Conservation (phyloP, 306 rosid species). For the Cucumis melo region DNA sequence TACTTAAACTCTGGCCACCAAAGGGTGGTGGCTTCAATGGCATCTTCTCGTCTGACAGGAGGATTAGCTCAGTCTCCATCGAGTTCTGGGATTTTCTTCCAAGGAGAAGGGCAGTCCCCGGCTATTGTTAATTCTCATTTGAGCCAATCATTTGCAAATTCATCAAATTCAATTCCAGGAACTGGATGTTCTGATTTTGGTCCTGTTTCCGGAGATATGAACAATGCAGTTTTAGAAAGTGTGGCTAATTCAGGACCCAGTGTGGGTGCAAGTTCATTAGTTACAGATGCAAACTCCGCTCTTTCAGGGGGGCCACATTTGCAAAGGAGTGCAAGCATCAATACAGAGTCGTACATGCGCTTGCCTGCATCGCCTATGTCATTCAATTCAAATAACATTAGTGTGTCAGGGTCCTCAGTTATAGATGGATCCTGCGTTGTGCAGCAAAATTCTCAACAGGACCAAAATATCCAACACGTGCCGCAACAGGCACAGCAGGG, state of each 20-base stretch:
- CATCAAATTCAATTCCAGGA: conserved; percentile 65
- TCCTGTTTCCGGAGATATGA: conserved; percentile 85
- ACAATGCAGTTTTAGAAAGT: conserved; percentile 56
- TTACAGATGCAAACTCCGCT: conserved; percentile 95
- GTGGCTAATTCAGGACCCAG: conserved; percentile 90
- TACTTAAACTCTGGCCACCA: conserved; percentile 59
- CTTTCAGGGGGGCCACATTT: conserved; percentile 89
- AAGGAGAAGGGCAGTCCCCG: conserved; percentile 85
- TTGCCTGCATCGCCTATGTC: conserved; percentile 93
- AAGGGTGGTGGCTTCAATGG: conserved; percentile 71
- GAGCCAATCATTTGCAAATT: conserved; percentile 70
- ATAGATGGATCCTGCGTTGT: conserved; percentile 83
- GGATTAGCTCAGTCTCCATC: conserved; percentile 86
- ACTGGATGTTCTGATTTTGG: conserved; percentile 66
- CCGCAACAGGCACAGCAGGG: conserved; percentile 58
- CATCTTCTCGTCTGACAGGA: conserved; percentile 86
- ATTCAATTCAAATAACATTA: conserved; percentile 83
- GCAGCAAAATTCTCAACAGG: conserved; percentile 80
- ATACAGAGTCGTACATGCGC: conserved; percentile 70
- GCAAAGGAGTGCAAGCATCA: conserved; percentile 96
- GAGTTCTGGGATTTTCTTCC: conserved; percentile 95
- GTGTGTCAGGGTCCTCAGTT: conserved; percentile 78
- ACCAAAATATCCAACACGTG: conserved; percentile 59
- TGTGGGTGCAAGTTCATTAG: conserved; percentile 93
- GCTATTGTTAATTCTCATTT: conserved; percentile 71